A percentile compares a stretch with the other conserved stretches of the same genome.
Evolutionary conservation across 2,329 filamentous ascomycete species (phyloP).

Genomic region (Diplodia intermedia): DNA sequence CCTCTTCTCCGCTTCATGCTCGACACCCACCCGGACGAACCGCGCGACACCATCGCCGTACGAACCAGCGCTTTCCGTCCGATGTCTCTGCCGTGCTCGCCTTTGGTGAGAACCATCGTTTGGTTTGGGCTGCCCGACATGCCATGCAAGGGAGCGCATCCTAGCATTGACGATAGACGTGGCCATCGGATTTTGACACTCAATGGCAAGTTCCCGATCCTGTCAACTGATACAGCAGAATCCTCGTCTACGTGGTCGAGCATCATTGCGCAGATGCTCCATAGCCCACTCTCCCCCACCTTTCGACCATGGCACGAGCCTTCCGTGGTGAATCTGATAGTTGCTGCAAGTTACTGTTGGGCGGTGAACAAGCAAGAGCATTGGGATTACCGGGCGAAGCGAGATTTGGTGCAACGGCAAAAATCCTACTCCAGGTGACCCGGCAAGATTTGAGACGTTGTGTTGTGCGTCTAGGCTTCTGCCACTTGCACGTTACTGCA

Average conservation of each 20-base stretch:
- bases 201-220: background rate
- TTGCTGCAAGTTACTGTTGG: background rate
- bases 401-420: slow-evolving; percentile 21
- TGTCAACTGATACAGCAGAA: background rate
- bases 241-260: background rate
- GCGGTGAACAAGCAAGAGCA: slow-evolving; percentile 6
- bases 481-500: slow-evolving; percentile 5
- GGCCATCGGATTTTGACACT: background rate
- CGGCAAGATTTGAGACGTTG: background rate
- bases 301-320: background rate
- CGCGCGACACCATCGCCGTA: background rate
- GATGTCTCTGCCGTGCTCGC: background rate
- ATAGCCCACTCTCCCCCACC: background rate
- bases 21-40: background rate
- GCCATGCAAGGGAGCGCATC: slow-evolving; percentile 13
- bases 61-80: background rate
- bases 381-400: slow-evolving; percentile 3
- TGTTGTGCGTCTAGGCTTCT: background rate
- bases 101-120: too few relatives aligned
- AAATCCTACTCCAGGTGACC: background rate
- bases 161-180: background rate
- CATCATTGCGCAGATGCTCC: background rate
- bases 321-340: background rate
- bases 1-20: background rate
- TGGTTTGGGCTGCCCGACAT: background rate